Evolutionary conservation across 257 asterid genomes (phyloP).

Genomic region (Nyctanthes arbortristis): DNA sequence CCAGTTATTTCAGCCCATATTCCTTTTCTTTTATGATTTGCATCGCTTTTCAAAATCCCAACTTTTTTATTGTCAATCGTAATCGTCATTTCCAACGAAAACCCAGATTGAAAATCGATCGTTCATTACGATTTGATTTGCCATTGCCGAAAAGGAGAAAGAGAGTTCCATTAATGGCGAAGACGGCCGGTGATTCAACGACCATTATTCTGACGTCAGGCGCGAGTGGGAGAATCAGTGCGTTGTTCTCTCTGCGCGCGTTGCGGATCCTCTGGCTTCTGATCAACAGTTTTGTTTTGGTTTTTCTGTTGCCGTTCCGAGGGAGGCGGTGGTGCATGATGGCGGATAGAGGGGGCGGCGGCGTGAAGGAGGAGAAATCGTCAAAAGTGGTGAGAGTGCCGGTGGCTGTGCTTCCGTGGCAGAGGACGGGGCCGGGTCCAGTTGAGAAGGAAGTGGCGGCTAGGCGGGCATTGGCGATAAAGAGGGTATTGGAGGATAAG

Average conservation of each 20-base stretch:
- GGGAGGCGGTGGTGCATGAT: conserved; percentile 48
- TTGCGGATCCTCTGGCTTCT: conserved; percentile 59
- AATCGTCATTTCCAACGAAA: conserved; percentile 21
- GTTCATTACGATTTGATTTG: conserved; percentile 1
- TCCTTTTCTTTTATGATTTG: conserved; percentile 30
- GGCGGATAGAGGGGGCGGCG: conserved; percentile 34
- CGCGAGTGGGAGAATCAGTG: conserved; percentile 80
- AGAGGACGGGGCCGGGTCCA: conserved; percentile 37
- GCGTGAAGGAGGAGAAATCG: conserved; percentile 56
- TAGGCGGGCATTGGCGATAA: conserved; percentile 70
- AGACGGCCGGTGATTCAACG: conserved; percentile 30
- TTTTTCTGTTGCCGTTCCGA: conserved; percentile 65
- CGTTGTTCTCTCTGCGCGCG: conserved; percentile 57
- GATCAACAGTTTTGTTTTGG: conserved; percentile 52
- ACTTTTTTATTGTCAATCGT: conserved; percentile 7
- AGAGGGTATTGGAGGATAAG: conserved; percentile 59
- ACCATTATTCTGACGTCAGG: conserved; percentile 79
- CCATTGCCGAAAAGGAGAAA: conserved; percentile 10
- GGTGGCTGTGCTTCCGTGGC: conserved; percentile 61
- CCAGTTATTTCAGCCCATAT: background rate
- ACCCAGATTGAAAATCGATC: conserved; percentile 11
- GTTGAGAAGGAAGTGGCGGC: conserved; percentile 75
- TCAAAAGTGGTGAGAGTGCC: conserved; percentile 59
- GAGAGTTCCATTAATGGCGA: conserved; percentile 19
- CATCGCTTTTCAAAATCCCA: conserved; percentile 30